phyloP scores from a whole-genome alignment of 108 stramenopile genomes.

The Cyclostephanos invisitatus region DNA sequence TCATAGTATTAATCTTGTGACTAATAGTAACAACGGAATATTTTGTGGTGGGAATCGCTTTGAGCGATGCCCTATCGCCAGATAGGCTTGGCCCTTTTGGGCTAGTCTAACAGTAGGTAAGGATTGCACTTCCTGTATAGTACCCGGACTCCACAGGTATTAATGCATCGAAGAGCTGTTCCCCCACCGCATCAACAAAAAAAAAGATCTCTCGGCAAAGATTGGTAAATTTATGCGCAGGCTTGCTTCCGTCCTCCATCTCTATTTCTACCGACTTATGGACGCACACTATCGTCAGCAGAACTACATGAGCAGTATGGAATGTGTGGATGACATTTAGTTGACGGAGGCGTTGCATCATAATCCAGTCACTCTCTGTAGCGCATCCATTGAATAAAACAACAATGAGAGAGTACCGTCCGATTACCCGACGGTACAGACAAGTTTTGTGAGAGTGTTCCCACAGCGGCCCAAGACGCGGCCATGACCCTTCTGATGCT shows the following conservation, averaged over 20 bases:
- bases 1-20: too few relatives aligned
- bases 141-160: not conserved
- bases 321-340: not conserved
- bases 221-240: not conserved
- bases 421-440: not conserved
- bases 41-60: too few relatives aligned
- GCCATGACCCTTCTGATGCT: not conserved
- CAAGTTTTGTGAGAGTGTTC: not conserved
- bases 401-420: not conserved
- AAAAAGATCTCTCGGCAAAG: not conserved
- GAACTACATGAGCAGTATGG: not conserved
- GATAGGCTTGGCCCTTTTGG: too few relatives aligned
- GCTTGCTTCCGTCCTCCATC: not conserved
- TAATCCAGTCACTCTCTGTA: not conserved
- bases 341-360: not conserved
- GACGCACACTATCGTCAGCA: not conserved
- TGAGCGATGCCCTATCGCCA: too few relatives aligned
- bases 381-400: not conserved
- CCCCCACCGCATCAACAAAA: not conserved
- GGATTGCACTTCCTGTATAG: not conserved
- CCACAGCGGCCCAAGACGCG: not conserved
- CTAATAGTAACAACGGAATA: too few relatives aligned
- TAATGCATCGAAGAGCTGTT: not conserved
- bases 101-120: not conserved
- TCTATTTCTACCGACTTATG: not conserved